Base-by-base conservation (phyloP, 1,284 basidiomycete genomes). In the Cryptococcus neoformans region DNA sequence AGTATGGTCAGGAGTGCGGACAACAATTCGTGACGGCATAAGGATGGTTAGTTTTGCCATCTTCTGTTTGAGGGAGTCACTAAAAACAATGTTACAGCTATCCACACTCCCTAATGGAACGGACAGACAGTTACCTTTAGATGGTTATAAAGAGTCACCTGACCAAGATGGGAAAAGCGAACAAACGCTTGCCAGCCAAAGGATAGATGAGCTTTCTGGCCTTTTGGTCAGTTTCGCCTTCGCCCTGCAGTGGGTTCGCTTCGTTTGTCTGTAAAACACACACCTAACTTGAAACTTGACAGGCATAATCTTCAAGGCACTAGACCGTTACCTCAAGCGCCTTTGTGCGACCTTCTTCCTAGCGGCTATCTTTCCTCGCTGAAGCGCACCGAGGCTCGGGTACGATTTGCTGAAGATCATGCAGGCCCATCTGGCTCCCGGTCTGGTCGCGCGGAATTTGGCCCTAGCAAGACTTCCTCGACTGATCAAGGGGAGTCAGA, bases 221-320 rank as follows among this genome's bases (percentile, higher is more conserved):
- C 53, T 77, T 9, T 44, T 77, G 2, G 69, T 74, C 0, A 73
- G 70, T 11, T 78, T 76, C 51, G 71, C 72, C 1, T 73, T 77
- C 39, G 74, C 76, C 1, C 54, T 78, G 37, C 75, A 77, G 68
- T 74, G 48, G 45, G 69, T 66, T 5, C 35, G 21, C 4, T 17
- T 28, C 36, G 14, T 34, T 17, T 28, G 34, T 48, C 36, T 10
- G 21, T 46, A 17, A 21, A 28, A 34, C 17, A 10, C 44, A 38
- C 21, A 40, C 21, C 53, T 57, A 39, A 58, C 28, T 28, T 46
- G 41, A 57, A 6, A 1, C 37, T 41, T 11, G 44, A 17, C 44
- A 74, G 73, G 49, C 72, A 76, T 55, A 75, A 78, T 53, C 61
- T 78, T 1, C 67, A 71, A 34, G 62, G 62, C 1, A 74, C 67